Conservation (phyloP, 305 asterid genomes). For the Fraxinus baroniana region DNA sequence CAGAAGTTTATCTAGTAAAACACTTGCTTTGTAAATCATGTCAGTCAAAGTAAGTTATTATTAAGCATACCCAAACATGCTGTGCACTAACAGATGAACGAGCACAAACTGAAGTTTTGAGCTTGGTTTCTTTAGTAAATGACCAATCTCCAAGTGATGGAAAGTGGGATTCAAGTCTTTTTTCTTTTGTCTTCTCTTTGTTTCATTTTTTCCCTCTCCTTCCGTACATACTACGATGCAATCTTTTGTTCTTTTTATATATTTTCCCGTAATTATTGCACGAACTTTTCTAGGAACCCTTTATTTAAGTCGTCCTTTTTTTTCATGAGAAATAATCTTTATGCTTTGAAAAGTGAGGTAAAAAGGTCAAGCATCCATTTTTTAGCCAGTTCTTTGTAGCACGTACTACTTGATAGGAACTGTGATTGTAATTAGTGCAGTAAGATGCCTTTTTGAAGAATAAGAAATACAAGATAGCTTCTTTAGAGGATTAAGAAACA, state of each 20-base stretch:
- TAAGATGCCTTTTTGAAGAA: not conserved
- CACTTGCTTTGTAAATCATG: not conserved
- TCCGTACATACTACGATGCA: not conserved
- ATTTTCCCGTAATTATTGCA: not conserved
- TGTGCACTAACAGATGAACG: not conserved
- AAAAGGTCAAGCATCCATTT: not conserved
- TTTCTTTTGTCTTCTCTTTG: not conserved
- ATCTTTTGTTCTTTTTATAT: not conserved
- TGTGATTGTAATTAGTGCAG: not conserved
- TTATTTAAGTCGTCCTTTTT: not conserved
- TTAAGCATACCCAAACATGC: not conserved
- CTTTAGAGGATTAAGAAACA: not conserved
- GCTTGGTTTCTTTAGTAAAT: not conserved
- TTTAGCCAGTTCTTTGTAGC: not conserved
- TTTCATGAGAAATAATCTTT: not conserved
- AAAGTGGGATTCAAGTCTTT: not conserved
- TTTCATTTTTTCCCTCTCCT: not conserved
- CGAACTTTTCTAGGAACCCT: not conserved
- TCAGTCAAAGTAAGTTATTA: not conserved
- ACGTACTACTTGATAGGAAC: not conserved
- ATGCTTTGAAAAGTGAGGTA: not conserved
- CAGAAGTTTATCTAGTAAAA: not conserved
- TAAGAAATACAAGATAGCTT: not conserved
- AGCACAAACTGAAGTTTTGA: not conserved
- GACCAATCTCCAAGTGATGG: not conserved